These are phyloP conservation scores for Myxozyma neotropica DNA, from an alignment of 805 yeast genomes.

Conservation along the genomic window DNA sequence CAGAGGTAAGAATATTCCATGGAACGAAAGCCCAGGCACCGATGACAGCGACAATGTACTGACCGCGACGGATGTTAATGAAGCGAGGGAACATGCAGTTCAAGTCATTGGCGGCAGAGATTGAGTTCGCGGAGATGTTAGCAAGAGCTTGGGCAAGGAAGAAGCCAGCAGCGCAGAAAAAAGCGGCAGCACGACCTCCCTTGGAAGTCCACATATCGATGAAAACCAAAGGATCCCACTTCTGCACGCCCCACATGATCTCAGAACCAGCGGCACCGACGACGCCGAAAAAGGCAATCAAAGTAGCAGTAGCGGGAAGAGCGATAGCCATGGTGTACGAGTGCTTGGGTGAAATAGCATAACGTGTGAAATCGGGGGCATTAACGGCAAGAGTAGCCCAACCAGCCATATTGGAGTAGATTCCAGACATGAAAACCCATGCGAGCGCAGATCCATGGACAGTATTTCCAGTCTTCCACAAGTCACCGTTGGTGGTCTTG, in stretches of 20 bases:
- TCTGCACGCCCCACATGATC: conserved; percentile 45
- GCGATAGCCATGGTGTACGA: conserved; percentile 54
- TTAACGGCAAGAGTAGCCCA: conserved; percentile 50
- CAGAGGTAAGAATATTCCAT: conserved; percentile 73
- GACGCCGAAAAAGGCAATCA: conserved; percentile 36
- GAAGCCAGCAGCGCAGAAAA: conserved; percentile 69
- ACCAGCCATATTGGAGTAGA: conserved; percentile 30
- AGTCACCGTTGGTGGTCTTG: conserved; percentile 69
- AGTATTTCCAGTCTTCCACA: conserved; percentile 49
- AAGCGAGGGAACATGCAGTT: conserved; percentile 52
- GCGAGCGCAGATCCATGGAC: conserved; percentile 63
- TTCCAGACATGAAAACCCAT: conserved; percentile 82
- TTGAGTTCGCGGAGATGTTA: conserved; percentile 63
- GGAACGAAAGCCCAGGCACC: conserved; percentile 73
- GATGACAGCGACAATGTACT: conserved; percentile 68
- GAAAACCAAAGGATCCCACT: conserved; percentile 55
- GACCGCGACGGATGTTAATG: conserved; percentile 61
- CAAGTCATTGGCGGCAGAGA: conserved; percentile 54
- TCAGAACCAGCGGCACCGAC: conserved; percentile 39
- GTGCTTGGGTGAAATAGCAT: conserved; percentile 48
- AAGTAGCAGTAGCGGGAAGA: conserved; percentile 45
- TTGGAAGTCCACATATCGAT: conserved; percentile 46
- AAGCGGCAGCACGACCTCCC: conserved; percentile 77
- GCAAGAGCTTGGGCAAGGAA: conserved; percentile 79
- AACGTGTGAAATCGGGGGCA: conserved; percentile 55